Evolutionary conservation across 805 yeast species (phyloP), one percentile per base, ranked within the genome.

Genomic region (Lachancea dasiensis): DNA sequence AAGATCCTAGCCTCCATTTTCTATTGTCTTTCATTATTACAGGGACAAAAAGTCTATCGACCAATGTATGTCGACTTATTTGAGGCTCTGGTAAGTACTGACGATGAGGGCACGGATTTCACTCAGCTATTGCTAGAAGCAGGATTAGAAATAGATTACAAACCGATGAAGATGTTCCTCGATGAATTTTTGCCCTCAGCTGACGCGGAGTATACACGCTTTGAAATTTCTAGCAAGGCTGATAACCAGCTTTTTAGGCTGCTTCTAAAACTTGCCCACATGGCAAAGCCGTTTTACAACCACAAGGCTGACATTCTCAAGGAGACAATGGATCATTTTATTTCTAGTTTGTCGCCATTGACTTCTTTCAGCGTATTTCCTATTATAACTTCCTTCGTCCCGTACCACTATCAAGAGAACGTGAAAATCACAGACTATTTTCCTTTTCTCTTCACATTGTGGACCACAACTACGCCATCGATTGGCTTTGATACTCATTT

Each of bases 401-500:
- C 92, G 2, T 50, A 53, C 5, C 54, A 51, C 17, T 56, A 61
- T 38, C 47, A 46, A 9, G 47, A 59, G 1, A 52, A 56, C 4
- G 42, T 56, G 6, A 75, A 70, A 41, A 70, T 75, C 3, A 64
- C 75, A 20, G 72, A 77, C 44, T 77, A 79, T 47, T 54, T 85
- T 20, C 79, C 89, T 0, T 61, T 85, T 2, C 54, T 86, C 6
- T 84, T 85, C 47, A 77, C 83, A 43, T 61, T 84, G 30, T 86
- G 95, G 95, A 54, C 73, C 2, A 67, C 77, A 43, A 60, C 76
- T 28, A 60, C 71, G 48, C 60, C 68, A 41, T 57, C 68, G 47
- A 54, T 69, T 27, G 67, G 74, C 13, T 62, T 76, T 23, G 95
- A 85, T 47, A 67, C 79, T 6, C 81, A 78, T 47, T 48, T 85